Base-by-base conservation (phyloP, 345 rosid genomes). In the Populus simonii region DNA sequence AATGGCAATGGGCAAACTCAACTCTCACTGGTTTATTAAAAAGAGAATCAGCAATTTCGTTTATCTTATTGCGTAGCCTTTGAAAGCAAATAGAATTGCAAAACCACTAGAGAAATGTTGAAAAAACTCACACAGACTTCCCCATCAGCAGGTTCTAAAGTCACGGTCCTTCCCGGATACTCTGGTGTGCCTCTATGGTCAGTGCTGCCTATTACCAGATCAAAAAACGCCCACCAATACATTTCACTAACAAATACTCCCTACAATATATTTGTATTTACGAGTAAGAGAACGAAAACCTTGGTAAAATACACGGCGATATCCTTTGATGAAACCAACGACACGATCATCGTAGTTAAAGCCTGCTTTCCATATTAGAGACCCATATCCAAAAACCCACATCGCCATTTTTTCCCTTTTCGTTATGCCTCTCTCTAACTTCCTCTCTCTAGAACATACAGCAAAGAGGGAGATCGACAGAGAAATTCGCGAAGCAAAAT, bases 311-410 rank as follows among this genome's bases (percentile, higher is more conserved):
- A 93, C 95, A 22, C 95, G 95, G 78, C 97, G 92, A 83, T 92
- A 89, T 78, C 86, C 90, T 78, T 84, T 92, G 87, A 93, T 90
- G 91, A 83, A 93, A 71, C 98, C 99, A 45, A 89, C 89, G 61
- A 93, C 80, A 71, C 95, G 89, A 72, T 89, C 92, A 76, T 92
- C 98, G 66, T 81, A 86, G 49, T 83, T 82, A 66, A 93, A 92
- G 49, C 97, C 97, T 6, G 94, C 84, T 84, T 94, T 92, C 97
- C 98, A 94, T 25, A 90, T 92, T 5, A 93, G 81, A 84, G 97
- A 90, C 33, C 97, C 95, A 73, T 90, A 92, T 70, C 95, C 97
- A 76, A 94, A 94, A 38, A 89, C 94, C 97, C 97, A 93, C 89
- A 89, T 90, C 91, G 66, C 92, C 94, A 88, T 91, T 86, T 79